Evolutionary conservation across 176 grass and related monocot genomes (phyloP).

Genomic region (Cenchrus americanus): DNA sequence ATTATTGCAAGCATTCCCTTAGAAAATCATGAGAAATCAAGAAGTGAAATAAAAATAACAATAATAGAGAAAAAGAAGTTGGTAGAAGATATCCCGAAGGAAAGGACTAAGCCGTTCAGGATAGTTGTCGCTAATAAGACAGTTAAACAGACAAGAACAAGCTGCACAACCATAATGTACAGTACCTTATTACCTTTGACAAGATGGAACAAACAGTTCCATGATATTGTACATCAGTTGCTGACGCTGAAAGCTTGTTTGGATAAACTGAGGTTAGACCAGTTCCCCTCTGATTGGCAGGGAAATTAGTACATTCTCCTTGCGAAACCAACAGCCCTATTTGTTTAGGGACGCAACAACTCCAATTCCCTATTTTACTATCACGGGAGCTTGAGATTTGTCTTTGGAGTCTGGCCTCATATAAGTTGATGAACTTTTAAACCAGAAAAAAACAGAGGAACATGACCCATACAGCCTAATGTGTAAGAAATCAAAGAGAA

Average conservation of each 20-base stretch:
- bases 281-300: not conserved
- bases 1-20: not conserved
- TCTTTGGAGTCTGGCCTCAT: constrained; percentile 5
- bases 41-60: not conserved
- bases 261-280: too few species aligned
- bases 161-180: not conserved
- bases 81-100: not conserved
- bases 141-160: not conserved
- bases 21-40: not conserved
- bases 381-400: not conserved
- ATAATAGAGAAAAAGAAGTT: not conserved
- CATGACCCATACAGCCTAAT: not conserved
- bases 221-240: not conserved
- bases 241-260: not conserved
- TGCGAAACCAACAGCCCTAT: not conserved
- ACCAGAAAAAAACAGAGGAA: not conserved
- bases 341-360: constrained; percentile 5
- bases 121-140: not conserved
- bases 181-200: not conserved
- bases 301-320: not conserved
- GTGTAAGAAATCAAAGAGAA: not conserved
- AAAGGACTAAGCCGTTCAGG: not conserved
- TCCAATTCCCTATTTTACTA: not conserved
- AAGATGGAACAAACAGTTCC: not conserved
- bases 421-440: not conserved